These are phyloP conservation scores for Colletotrichum cordylinicola DNA, from an alignment of 2,329 filamentous ascomycete species.

Conservation along the genomic window DNA sequence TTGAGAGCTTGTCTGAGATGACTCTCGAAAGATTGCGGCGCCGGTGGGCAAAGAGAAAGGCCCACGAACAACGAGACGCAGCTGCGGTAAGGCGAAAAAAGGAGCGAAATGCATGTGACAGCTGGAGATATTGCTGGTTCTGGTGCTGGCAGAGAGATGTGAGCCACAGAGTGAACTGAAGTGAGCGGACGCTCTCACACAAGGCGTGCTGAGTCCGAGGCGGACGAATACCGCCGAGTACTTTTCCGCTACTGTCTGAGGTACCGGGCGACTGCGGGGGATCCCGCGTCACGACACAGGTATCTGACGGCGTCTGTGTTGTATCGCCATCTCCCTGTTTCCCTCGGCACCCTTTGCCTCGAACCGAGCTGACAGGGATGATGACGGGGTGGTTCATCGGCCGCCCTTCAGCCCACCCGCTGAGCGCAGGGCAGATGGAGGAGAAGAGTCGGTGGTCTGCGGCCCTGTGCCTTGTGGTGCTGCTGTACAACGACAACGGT, in stretches of 20 bases:
- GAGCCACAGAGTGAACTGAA: neutral
- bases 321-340: constrained; percentile 1
- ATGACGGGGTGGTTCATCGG: constrained; percentile 20
- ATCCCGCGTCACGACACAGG: neutral
- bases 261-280: neutral
- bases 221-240: constrained; percentile 5
- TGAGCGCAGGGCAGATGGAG: neutral
- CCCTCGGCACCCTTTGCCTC: constrained; percentile 11
- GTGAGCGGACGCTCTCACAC: neutral
- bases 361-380: constrained; percentile 19
- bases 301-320: neutral
- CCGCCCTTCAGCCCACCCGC: constrained; percentile 1
- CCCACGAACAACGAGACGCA: constrained; percentile 1
- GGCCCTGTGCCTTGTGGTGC: neutral
- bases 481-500: neutral
- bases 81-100: neutral
- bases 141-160: neutral
- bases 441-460: neutral
- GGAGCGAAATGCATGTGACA: constrained; percentile 17
- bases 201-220: constrained; percentile 2
- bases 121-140: neutral
- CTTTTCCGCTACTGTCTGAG: neutral
- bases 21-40: constrained; percentile 1
- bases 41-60: neutral
- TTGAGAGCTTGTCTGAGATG: constrained; percentile 8